These are phyloP conservation scores for Globisporangium nagaii DNA, from an alignment of 352 stramenopile species.

Conservation along the genomic window DNA sequence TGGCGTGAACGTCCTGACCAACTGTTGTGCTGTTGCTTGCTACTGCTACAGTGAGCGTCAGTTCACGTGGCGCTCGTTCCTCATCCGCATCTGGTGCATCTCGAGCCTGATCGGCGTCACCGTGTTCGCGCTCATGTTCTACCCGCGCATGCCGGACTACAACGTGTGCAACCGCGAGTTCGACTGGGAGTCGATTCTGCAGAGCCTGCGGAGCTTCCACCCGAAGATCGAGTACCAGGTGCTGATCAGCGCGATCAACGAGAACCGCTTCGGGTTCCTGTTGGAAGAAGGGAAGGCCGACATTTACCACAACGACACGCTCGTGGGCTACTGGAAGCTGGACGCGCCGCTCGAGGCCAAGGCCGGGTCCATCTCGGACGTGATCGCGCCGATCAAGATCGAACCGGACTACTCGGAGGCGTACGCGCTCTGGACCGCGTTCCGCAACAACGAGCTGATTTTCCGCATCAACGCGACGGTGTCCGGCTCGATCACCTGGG, in stretches of 20 bases:
- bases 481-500: constrained; percentile 78
- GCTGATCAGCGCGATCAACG: constrained; percentile 83
- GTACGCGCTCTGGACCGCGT: constrained; percentile 59
- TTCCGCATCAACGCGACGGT: constrained; percentile 82
- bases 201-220: constrained; percentile 63
- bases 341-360: constrained; percentile 58
- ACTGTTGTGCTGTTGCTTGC: not conserved
- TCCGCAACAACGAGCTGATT: constrained; percentile 66
- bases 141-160: constrained; percentile 83
- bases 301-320: constrained; percentile 75
- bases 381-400: constrained; percentile 72
- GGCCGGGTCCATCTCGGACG: constrained; percentile 71
- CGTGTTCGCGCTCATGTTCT: constrained; percentile 81
- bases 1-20: too few relatives aligned
- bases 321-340: constrained; percentile 70
- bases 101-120: constrained; percentile 48
- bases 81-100: constrained; percentile 49
- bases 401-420: constrained; percentile 58
- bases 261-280: constrained; percentile 85
- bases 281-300: constrained; percentile 66
- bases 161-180: constrained; percentile 88
- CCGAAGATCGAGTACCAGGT: constrained; percentile 85
- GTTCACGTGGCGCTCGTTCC: constrained; percentile 49
- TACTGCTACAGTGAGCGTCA: constrained; percentile 24
- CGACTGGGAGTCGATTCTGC: constrained; percentile 83